Percentiles rank a stretch among this genome's conserved stretches.
These are phyloP conservation scores for Diplodia mutila DNA, from an alignment of 2,329 filamentous ascomycete species.

Conservation along the genomic window DNA sequence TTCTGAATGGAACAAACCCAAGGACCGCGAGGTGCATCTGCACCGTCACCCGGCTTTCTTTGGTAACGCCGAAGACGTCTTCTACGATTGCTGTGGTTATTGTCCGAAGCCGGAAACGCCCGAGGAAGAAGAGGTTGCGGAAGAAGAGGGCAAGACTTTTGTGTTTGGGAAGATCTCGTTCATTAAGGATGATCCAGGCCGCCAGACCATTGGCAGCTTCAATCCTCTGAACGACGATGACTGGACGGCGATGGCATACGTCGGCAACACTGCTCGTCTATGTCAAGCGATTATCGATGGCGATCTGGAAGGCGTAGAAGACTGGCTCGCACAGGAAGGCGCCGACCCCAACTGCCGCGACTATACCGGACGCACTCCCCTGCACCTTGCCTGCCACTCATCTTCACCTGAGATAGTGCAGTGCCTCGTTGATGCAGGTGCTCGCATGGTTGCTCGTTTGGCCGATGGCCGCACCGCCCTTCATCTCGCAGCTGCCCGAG, in stretches of 20 bases:
- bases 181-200: slow-evolving; percentile 78
- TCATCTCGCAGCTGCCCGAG: slow-evolving; percentile 77
- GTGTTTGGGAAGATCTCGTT: slow-evolving; percentile 75
- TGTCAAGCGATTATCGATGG: slow-evolving; percentile 81
- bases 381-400: slow-evolving; percentile 73
- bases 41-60: slow-evolving; percentile 89
- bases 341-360: slow-evolving; percentile 75
- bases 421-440: slow-evolving; percentile 70
- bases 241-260: slow-evolving; percentile 90
- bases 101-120: slow-evolving; percentile 72
- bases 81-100: slow-evolving; percentile 79
- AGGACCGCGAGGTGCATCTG: slow-evolving; percentile 74
- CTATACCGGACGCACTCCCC: slow-evolving; percentile 75
- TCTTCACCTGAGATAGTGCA: slow-evolving; percentile 73
- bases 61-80: slow-evolving; percentile 72
- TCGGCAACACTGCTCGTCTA: slow-evolving; percentile 75
- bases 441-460: slow-evolving; percentile 72
- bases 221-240: slow-evolving; percentile 80
- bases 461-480: slow-evolving; percentile 81
- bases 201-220: slow-evolving; percentile 74
- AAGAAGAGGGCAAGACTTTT: slow-evolving; percentile 75
- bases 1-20: slow-evolving; percentile 78
- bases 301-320: slow-evolving; percentile 70
- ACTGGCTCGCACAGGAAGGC: slow-evolving; percentile 70
- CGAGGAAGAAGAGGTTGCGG: slow-evolving; percentile 71